phyloP scores from a whole-genome alignment of 306 rosid genomes.

The Vigna trinervia region DNA sequence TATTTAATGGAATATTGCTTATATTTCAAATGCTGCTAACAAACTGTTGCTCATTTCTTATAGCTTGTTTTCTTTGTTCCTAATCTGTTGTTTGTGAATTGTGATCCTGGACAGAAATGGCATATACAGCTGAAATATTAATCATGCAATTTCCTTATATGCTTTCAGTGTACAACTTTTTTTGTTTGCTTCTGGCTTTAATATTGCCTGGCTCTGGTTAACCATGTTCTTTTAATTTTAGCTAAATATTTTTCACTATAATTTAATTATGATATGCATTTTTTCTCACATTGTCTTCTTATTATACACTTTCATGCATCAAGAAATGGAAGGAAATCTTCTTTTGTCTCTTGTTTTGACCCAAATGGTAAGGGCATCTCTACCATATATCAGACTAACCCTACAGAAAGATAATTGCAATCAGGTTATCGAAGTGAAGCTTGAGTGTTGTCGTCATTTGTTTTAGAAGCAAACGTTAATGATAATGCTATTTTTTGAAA shows the following conservation, averaged over 20 bases:
- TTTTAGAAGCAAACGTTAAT: conserved; percentile 28
- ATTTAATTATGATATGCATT: conserved; percentile 9
- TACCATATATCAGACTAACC: neutral
- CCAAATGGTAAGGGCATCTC: conserved; percentile 29
- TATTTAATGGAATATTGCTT: conserved; percentile 13
- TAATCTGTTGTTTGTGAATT: conserved; percentile 27
- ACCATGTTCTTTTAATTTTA: conserved; percentile 25
- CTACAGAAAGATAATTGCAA: neutral
- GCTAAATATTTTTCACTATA: neutral
- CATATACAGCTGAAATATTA: conserved; percentile 22
- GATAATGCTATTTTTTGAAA: conserved; percentile 9
- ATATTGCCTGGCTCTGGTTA: neutral
- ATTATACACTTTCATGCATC: conserved; percentile 2
- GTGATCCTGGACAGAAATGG: conserved; percentile 18
- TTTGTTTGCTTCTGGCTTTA: neutral
- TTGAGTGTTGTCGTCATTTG: conserved; percentile 7
- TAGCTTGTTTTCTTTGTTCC: conserved; percentile 13
- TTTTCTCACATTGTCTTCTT: conserved; percentile 13
- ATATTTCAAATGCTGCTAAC: conserved; percentile 8
- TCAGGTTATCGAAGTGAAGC: conserved; percentile 4
- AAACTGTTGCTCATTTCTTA: neutral
- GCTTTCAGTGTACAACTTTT: neutral
- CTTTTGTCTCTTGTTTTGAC: neutral
- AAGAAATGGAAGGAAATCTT: conserved; percentile 28
- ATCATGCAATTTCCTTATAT: conserved; percentile 21